phyloP scores from a whole-genome alignment of 2,329 filamentous ascomycete genomes.

The Clarireedia paspali region DNA sequence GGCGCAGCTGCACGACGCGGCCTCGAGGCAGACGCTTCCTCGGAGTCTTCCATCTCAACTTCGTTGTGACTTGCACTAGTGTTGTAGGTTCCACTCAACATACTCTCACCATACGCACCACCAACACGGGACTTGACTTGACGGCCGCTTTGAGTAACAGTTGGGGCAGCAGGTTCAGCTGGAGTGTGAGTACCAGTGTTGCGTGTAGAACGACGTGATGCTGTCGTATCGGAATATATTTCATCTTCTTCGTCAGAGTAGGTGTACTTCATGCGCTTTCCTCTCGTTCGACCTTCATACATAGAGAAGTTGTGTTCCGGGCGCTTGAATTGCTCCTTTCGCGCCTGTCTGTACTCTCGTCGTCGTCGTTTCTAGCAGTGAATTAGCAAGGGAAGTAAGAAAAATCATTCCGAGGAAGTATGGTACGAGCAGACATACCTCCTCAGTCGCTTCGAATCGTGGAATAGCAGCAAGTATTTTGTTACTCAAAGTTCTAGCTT shows the following conservation, averaged over 20 bases:
- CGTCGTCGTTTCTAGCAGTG: slow-evolving; percentile 71
- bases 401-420: background rate
- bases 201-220: slow-evolving; percentile 61
- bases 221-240: slow-evolving; percentile 56
- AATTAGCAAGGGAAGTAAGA: slow-evolving; percentile 13
- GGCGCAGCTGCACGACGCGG: slow-evolving; percentile 31
- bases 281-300: slow-evolving; percentile 92
- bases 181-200: slow-evolving; percentile 70
- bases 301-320: slow-evolving; percentile 85
- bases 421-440: slow-evolving; percentile 46
- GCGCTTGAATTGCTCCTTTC: slow-evolving; percentile 67
- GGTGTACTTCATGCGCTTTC: slow-evolving; percentile 94
- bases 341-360: slow-evolving; percentile 80
- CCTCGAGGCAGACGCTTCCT: slow-evolving; percentile 31
- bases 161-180: slow-evolving; percentile 54
- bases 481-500: slow-evolving; percentile 68
- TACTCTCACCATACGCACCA: slow-evolving; percentile 45
- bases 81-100: slow-evolving; percentile 41
- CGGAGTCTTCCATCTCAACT: slow-evolving; percentile 37
- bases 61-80: slow-evolving; percentile 24
- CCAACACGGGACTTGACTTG: slow-evolving; percentile 62
- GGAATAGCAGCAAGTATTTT: slow-evolving; percentile 75
- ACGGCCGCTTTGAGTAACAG: slow-evolving; percentile 78
- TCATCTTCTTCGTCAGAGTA: slow-evolving; percentile 83
- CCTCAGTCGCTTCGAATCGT: slow-evolving; percentile 87